These are phyloP conservation scores for Stylosanthes scabra DNA, from an alignment of 331 rosid genomes.

Conservation along the genomic window DNA sequence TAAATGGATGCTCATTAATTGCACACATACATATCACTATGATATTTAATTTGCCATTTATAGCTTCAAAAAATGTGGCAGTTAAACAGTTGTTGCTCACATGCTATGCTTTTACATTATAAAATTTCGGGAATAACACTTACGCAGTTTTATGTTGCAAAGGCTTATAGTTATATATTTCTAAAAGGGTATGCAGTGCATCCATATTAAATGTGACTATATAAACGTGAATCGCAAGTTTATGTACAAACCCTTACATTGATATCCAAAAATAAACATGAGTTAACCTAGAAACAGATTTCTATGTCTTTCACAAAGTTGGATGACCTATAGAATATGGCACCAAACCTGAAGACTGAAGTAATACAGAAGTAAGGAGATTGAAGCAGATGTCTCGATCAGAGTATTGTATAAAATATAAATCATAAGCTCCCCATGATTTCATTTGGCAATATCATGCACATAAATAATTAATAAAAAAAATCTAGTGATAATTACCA, in stretches of 20 bases:
- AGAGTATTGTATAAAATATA: conserved; percentile 8
- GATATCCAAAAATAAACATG: background rate
- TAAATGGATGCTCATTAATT: background rate
- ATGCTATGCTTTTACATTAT: conserved; percentile 35
- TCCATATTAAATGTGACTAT: conserved; percentile 15
- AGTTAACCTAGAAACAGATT: conserved; percentile 20
- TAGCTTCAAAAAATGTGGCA: background rate
- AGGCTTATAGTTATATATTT: background rate
- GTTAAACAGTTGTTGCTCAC: conserved; percentile 30
- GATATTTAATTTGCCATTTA: background rate
- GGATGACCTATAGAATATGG: conserved; percentile 1
- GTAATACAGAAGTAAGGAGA: background rate
- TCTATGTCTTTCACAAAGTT: background rate
- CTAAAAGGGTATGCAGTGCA: background rate
- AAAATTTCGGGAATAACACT: conserved; percentile 15
- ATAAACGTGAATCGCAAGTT: conserved; percentile 46
- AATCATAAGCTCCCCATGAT: background rate
- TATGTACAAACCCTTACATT: conserved; percentile 12
- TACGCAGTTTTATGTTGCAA: conserved; percentile 4
- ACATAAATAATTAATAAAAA: background rate
- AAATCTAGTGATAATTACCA: background rate
- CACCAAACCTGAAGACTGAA: conserved; percentile 9
- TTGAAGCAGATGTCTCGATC: conserved; percentile 36
- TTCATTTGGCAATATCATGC: conserved; percentile 23
- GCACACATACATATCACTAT: background rate